Conservation (phyloP, 2,329 filamentous ascomycete species). For the Metarhizium humberi region DNA sequence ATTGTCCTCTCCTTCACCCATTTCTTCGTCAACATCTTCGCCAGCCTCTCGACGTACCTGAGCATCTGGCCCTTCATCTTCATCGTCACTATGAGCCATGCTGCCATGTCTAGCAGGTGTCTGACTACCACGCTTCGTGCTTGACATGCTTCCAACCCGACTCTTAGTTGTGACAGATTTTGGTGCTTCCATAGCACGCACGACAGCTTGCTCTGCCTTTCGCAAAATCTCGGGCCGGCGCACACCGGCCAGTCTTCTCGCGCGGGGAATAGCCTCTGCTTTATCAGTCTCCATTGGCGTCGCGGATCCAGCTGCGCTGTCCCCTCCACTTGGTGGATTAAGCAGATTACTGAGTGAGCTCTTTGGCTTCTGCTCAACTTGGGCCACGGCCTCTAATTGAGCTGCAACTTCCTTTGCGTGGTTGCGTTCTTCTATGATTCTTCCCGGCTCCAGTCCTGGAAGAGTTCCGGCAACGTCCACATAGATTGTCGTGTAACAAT, state of each 20-base stretch:
- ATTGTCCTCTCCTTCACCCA: constrained; percentile 29
- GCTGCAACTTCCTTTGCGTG: constrained; percentile 32
- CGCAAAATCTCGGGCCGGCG: constrained; percentile 49
- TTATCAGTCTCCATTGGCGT: constrained; percentile 31
- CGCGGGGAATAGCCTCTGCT: constrained; percentile 29
- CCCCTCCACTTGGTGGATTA: constrained; percentile 31
- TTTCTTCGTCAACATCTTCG: constrained; percentile 27
- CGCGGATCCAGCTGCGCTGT: constrained; percentile 22
- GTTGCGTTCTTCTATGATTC: constrained; percentile 36
- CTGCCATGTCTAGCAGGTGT: constrained; percentile 27
- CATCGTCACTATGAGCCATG: constrained; percentile 29
- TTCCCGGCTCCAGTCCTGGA: constrained; percentile 37
- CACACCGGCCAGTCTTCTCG: constrained; percentile 32
- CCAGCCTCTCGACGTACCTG: constrained; percentile 27
- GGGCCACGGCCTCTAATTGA: constrained; percentile 21
- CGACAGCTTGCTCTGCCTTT: constrained; percentile 50
- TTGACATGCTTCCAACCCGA: constrained; percentile 41
- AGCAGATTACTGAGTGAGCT: constrained; percentile 33
- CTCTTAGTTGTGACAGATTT: constrained; percentile 36
- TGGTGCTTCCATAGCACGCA: constrained; percentile 39
- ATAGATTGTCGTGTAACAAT: constrained; percentile 76
- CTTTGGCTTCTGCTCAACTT: constrained; percentile 17
- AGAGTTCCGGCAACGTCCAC: constrained; percentile 54
- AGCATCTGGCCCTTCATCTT: constrained; percentile 31
- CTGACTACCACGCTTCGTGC: constrained; percentile 34